These are phyloP conservation scores for Fusarium verrucosum DNA, from an alignment of 2,329 filamentous ascomycete species.

Conservation along the genomic window DNA sequence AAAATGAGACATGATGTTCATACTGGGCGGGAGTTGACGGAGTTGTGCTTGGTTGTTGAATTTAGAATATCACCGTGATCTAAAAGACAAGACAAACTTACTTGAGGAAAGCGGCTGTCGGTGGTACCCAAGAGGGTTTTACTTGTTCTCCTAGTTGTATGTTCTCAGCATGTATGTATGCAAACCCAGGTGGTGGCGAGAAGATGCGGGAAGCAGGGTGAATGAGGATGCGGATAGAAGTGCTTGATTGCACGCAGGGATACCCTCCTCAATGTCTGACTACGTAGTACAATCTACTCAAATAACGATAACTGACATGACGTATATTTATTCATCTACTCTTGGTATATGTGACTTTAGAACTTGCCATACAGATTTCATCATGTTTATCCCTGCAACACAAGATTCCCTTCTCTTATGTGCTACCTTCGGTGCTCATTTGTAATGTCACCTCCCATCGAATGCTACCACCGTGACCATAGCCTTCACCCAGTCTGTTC, in stretches of 20 bases:
- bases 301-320: neutral
- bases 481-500: slow-evolving; percentile 86
- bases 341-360: neutral
- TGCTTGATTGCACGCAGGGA: slow-evolving; percentile 37
- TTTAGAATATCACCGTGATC: slow-evolving; percentile 37
- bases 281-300: slow-evolving; percentile 3
- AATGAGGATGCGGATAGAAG: slow-evolving; percentile 34
- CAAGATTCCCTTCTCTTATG: slow-evolving; percentile 12
- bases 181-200: neutral
- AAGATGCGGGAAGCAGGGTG: slow-evolving; percentile 2
- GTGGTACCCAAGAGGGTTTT: neutral
- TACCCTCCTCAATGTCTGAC: slow-evolving; percentile 46
- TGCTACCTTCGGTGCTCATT: slow-evolving; percentile 59
- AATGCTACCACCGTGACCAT: slow-evolving; percentile 79
- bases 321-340: neutral
- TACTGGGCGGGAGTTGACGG: slow-evolving; percentile 45
- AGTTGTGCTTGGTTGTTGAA: slow-evolving; percentile 41
- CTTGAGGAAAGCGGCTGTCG: neutral
- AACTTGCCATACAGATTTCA: neutral
- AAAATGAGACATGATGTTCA: slow-evolving; percentile 42
- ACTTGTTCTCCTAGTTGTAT: neutral
- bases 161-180: slow-evolving; percentile 1
- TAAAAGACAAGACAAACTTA: slow-evolving; percentile 11
- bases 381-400: neutral
- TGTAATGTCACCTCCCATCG: slow-evolving; percentile 95